phyloP scores from a whole-genome alignment of 352 stramenopile species.

The Phytophthora constricta region DNA sequence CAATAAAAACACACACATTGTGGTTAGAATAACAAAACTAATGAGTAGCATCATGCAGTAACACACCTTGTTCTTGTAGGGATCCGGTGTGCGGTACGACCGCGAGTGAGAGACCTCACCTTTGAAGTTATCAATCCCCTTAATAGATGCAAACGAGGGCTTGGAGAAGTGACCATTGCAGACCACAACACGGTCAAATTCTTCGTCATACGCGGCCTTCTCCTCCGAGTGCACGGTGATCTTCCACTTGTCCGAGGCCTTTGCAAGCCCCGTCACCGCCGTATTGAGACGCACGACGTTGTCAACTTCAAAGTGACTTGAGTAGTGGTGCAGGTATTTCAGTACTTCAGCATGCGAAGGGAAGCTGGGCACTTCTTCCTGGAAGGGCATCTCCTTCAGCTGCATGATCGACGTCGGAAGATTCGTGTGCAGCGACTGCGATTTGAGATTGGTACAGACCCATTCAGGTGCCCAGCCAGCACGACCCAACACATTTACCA shows the following conservation, averaged over 20 bases:
- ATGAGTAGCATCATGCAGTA: not conserved
- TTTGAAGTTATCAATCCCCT: conserved; percentile 59
- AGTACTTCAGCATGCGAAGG: conserved; percentile 70
- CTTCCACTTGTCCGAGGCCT: conserved; percentile 42
- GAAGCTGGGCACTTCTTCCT: conserved; percentile 59
- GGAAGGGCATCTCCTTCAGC: conserved; percentile 70
- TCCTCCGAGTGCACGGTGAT: conserved; percentile 47
- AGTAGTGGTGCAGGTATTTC: conserved; percentile 75
- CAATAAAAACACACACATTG: not conserved
- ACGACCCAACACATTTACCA: not conserved
- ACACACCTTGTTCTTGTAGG: conserved; percentile 52
- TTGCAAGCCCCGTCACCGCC: conserved; percentile 57
- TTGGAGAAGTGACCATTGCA: conserved; percentile 84
- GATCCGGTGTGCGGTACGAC: conserved; percentile 56
- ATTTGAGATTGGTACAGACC: not conserved
- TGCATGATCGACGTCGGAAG: conserved; percentile 84
- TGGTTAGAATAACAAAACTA: not conserved
- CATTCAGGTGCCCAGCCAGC: not conserved
- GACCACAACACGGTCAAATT: conserved; percentile 76
- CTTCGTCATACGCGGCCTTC: conserved; percentile 60
- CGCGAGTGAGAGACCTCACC: conserved; percentile 57
- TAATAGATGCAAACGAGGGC: conserved; percentile 53
- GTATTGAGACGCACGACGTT: conserved; percentile 58
- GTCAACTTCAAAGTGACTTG: conserved; percentile 57
- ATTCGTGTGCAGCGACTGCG: conserved; percentile 81